Base-by-base conservation (phyloP, 1,284 basidiomycete genomes). In the Filobasidium uniguttulatum region DNA sequence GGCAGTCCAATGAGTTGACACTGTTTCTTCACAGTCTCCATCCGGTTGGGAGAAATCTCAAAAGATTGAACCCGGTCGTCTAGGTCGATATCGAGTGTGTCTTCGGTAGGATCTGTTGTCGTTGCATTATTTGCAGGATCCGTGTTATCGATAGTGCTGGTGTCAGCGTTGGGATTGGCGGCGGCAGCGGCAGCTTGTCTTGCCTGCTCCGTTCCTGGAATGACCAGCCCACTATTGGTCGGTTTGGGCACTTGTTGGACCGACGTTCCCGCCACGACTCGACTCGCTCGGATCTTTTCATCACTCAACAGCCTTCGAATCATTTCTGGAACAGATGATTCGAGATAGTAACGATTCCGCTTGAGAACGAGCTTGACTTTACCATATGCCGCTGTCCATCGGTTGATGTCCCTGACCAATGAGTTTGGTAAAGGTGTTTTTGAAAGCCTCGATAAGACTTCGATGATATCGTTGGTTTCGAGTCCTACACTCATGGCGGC, bases 401-500 rank as follows among this genome's bases (percentile, higher is more conserved):
- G 83, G 55, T 83, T 81, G 57, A 97, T 96, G 62, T 89, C 86
- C 15, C 75, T 72, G 40, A 82, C 77, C 55, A 96, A 85, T 30
- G 75, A 77, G 30, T 85, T 80, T 0, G 91, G 88, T 1, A 97
- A 82, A 1, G 89, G 90, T 12, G 93, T 86, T 81, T 90, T 90
- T 9, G 85, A 89, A 46, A 90, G 68, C 45, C 87, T 80, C 58
- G 86, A 86, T 55, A 91, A 72, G 17, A 90, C 94, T 75, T 91
- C 89, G 68, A 98, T 96, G 61, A 98, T 98, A 67, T 98, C 91
- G 63, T 93, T 83, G 3, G 94, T 98, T 66, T 97, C 88, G 31
- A 99, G 73, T 20, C 94, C 94, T 52, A 99, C 94, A 14, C 91
- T 97, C 55, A 99, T 93, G 49, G 94, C 94, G 48, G 94, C 94